Base-by-base conservation (phyloP, 176 grass and related monocot species). In the Luzula sylvatica region DNA sequence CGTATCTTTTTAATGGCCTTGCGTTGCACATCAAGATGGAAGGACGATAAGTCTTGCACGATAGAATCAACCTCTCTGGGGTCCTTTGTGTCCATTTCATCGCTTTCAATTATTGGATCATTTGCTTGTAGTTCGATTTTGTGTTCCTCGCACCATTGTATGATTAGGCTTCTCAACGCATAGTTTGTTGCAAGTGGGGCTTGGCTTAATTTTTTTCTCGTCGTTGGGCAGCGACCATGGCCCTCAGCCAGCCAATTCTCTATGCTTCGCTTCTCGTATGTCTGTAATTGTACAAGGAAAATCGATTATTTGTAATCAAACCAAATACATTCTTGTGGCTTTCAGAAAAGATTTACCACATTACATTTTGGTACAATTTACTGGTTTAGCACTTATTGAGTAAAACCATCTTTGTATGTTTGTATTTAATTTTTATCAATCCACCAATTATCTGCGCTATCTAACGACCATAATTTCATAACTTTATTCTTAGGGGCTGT, bases 241-340 rank as follows among this genome's bases (percentile, higher is more conserved):
- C 76, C 69, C 46, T 54, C 67, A 58, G 73, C 69, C 15, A 80
- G 52, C 76, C 76, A 80, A 20, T 80, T 73, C 16, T 80, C 69
- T 68, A 80, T 80, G 23, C 53, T 73, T 24, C 53, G 66, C 42
- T 61, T 80, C 48, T 80, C 76, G 50, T 61, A 80, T 64, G 76
- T 80, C 53, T 80, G 9, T 35, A 9, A 35, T 7, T 9, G 9
- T 35, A 35, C 9, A 35, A 7, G 1, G 30, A 35, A 2, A 35
- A 35, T 7, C 9, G 9, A 35, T 35, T 35, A 35, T 35, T n/a
- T n/a, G n/a, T n/a, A n/a, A n/a, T n/a, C n/a, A n/a, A n/a, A n/a
- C n/a, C n/a, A n/a, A n/a, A n/a, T n/a, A n/a, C n/a, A n/a, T n/a
- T n/a, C n/a, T n/a, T n/a, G n/a, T n/a, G n/a, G n/a, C n/a, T n/a